Conservation (phyloP, 352 stramenopile species). For the Pythium guiyangense region DNA sequence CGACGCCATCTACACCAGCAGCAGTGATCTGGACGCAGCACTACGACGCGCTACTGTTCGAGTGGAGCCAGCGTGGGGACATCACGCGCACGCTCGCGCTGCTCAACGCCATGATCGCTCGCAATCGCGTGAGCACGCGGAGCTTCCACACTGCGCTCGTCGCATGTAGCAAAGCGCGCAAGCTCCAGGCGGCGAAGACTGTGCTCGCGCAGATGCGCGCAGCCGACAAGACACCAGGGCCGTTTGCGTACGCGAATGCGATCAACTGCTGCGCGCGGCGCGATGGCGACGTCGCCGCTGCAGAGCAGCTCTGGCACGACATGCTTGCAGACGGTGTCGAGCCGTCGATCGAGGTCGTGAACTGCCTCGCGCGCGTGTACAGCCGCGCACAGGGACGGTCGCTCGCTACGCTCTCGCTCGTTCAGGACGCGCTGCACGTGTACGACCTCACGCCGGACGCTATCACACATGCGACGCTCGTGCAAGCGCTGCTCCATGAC, state of each 20-base stretch:
- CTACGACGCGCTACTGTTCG: conserved; percentile 58
- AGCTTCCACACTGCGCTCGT: conserved; percentile 74
- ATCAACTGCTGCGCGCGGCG: conserved; percentile 65
- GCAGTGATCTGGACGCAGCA: conserved; percentile 31
- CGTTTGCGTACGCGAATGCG: conserved; percentile 48
- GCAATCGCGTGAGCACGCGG: conserved; percentile 29
- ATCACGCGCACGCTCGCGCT: conserved; percentile 40
- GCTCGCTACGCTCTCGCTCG: conserved; percentile 26
- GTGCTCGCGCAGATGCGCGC: conserved; percentile 47
- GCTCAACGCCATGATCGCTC: conserved; percentile 42
- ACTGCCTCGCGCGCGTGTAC: conserved; percentile 66
- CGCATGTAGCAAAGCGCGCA: conserved; percentile 43
- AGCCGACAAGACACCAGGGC: conserved; percentile 19
- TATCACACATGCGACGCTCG: conserved; percentile 40
- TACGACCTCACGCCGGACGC: conserved; percentile 33
- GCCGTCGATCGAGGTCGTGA: conserved; percentile 39
- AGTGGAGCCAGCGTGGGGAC: conserved; percentile 33
- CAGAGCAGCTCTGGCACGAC: conserved; percentile 40
- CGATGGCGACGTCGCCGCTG: conserved; percentile 22
- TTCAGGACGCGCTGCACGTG: conserved; percentile 17
- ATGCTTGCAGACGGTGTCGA: conserved; percentile 32
- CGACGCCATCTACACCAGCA: neutral
- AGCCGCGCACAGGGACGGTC: conserved; percentile 27
- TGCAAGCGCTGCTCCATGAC: conserved; percentile 41
- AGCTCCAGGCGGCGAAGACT: conserved; percentile 27